Percentiles rank a stretch among this genome's conserved stretches.
These are phyloP conservation scores for Avena eriantha DNA, from an alignment of 176 grass and related monocot species.

Conservation along the genomic window DNA sequence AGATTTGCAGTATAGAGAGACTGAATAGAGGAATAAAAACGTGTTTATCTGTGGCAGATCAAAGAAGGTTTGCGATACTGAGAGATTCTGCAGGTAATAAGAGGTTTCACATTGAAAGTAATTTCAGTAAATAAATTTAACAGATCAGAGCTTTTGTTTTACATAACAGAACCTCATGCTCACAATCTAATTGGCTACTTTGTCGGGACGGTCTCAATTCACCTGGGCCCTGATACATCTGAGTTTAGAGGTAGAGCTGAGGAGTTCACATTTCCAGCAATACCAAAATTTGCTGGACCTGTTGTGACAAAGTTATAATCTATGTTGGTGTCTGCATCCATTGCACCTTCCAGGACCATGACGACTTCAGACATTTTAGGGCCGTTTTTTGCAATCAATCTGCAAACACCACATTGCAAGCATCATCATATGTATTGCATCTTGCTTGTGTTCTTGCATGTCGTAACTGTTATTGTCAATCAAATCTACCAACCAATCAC, in stretches of 20 bases:
- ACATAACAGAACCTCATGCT: not conserved
- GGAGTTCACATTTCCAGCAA: not conserved
- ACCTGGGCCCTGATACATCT: slow-evolving; percentile 46
- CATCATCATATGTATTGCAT: slow-evolving; percentile 31
- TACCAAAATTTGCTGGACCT: not conserved
- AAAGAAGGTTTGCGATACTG: not conserved
- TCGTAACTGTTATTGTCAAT: not conserved
- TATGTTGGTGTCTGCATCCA: slow-evolving; percentile 26
- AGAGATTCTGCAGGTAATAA: not conserved
- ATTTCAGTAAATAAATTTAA: slow-evolving; percentile 3
- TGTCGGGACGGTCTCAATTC: not conserved
- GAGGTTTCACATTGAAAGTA: not conserved
- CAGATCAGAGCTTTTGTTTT: not conserved
- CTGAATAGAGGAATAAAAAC: not conserved
- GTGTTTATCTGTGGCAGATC: not conserved
- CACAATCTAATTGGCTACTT: not conserved
- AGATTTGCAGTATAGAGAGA: not conserved
- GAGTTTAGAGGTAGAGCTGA: slow-evolving; percentile 36
- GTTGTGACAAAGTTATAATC: slow-evolving; percentile 37
- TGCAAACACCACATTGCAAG: slow-evolving; percentile 69
- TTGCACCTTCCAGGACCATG: slow-evolving; percentile 53
- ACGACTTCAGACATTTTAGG: slow-evolving; percentile 63
- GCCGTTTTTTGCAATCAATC: slow-evolving; percentile 45
- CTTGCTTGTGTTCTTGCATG: slow-evolving; percentile 14
- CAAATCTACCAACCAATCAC: not conserved